A percentile compares a stretch with the other conserved stretches of the same genome.
Conservation (phyloP, 805 yeast species). For the Saccharomycopsis babjevae region DNA sequence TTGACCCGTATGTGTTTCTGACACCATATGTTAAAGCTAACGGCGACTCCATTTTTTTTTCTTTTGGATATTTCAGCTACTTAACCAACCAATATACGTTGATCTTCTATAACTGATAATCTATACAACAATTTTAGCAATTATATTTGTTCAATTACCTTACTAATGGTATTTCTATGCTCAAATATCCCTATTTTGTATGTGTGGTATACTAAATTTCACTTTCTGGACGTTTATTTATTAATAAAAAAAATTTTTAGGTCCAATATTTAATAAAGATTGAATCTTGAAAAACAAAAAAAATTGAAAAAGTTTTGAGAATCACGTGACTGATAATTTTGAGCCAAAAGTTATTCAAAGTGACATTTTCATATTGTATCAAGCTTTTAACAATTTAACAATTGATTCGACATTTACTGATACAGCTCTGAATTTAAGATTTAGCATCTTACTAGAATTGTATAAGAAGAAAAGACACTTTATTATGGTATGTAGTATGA, state of each 20-base stretch:
- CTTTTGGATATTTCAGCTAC: not conserved
- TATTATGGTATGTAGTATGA: too few relatives aligned
- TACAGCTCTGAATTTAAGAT: too few relatives aligned
- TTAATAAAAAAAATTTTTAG: not conserved
- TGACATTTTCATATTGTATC: too few relatives aligned
- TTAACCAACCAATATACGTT: not conserved
- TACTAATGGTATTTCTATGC: not conserved
- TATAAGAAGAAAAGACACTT: too few relatives aligned
- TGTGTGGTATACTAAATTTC: not conserved
- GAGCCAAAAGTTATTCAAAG: too few relatives aligned
- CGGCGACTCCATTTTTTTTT: conserved; percentile 1
- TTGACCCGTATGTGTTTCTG: conserved; percentile 54
- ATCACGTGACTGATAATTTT: not conserved
- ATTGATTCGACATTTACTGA: too few relatives aligned
- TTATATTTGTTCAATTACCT: not conserved
- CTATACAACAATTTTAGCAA: too few relatives aligned
- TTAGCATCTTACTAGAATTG: too few relatives aligned
- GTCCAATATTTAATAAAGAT: not conserved
- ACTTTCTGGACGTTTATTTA: not conserved
- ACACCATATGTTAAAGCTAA: conserved; percentile 31
- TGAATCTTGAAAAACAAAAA: not conserved
- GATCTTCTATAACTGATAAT: not conserved
- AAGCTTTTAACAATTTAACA: too few relatives aligned
- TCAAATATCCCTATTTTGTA: too few relatives aligned
- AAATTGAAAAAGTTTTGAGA: not conserved